Base-by-base conservation (phyloP, 2,329 filamentous ascomycete genomes). In the Aureobasidium sp. region DNA sequence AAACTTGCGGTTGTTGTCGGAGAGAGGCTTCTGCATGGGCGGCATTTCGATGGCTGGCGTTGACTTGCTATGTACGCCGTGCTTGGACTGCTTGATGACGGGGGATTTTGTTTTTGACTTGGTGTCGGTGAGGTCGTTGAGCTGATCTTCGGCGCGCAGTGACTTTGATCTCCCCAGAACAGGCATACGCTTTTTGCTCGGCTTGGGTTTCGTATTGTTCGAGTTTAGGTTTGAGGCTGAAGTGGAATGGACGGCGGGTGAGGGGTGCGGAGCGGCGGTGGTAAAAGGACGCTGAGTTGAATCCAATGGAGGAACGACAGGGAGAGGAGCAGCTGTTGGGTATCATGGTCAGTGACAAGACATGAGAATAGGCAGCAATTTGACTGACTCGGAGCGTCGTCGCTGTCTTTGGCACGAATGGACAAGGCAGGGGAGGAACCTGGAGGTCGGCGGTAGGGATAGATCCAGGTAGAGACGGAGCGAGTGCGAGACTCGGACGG, bases 1-100 rank as follows among this genome's bases (percentile, higher is more conserved):
- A 68, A 87, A 85, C 3, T 85, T 81, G 67, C 86, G 83, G 62
- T 91, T 89, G 68, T 84, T 82, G 41, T 84, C 82, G 17, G 49
- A 9, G n/a, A 49, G 25, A 45, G 57, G 34, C 45, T 63, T 53
- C 53, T 61, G 31, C 61, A 47, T 27, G 55, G 60, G 42, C 51
- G 60, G 37, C 37, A 51, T 37, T 36, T 64, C 59, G 14, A 44
- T 34, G 31, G 44, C 49, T 39, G 49, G 39, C 20, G 49, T 63
- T 51, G 27, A 52, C 41, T 41, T 61, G 51, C n/a, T 51, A 41
- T 58, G 48, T 44, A 34, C 42, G 8, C 42, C 48, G 41, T 48
- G 39, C 34, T 64, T 64, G 14, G 61, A 49, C 20, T 64, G 60
- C 49, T 63, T 63, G 31, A 49, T 6, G 14, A 51, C 37, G 25